Evolutionary conservation across 805 yeast species (phyloP), one percentile per base, ranked within the genome.

Genomic region (Blastobotrys attinorum): DNA sequence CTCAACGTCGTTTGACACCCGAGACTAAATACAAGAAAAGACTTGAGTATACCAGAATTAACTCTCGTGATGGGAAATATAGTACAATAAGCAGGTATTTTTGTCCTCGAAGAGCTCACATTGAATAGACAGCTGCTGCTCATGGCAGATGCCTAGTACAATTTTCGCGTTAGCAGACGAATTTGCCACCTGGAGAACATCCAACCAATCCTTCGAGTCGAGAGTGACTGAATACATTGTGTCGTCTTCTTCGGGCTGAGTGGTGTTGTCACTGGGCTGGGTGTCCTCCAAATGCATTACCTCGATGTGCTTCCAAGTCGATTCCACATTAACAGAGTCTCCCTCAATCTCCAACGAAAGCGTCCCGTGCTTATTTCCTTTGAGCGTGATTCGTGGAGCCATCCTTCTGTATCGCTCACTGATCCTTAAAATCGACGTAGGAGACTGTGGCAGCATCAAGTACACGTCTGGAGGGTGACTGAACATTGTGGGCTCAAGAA

Each of bases 401-500:
- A 64, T 42, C 11, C 50, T 49, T 25, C 58, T 50, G 46, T 57
- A 62, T 37, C 61, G 53, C 31, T 62, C 67, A 42, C 61, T 51
- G n/a, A 63, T 35, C 53, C 54, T 6, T 47, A 47, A 47, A 51
- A 49, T 54, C 29, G 46, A 73, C 72, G 31, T 70, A 56, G 48
- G 41, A 43, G 60, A 32, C 22, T 22, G 22, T 15, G 61, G 50
- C 42, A 62, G 21, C 50, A 71, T 69, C 70, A 84, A 66, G 57
- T 81, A 67, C 33, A 81, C 62, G 52, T 78, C 77, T n/a, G 29
- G 29, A 25, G 7, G 10, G 10, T 25, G 29, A 8, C 7, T 11
- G 11, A 11, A 7, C 29, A 25, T 25, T 11, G 29, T 25, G 10
- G 29, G 29, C 29, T 25, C 29, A 7, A 25, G 7, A 11, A 25